These are phyloP conservation scores for Cyberlindnera amylophila DNA, from an alignment of 805 yeast genomes.

Conservation along the genomic window DNA sequence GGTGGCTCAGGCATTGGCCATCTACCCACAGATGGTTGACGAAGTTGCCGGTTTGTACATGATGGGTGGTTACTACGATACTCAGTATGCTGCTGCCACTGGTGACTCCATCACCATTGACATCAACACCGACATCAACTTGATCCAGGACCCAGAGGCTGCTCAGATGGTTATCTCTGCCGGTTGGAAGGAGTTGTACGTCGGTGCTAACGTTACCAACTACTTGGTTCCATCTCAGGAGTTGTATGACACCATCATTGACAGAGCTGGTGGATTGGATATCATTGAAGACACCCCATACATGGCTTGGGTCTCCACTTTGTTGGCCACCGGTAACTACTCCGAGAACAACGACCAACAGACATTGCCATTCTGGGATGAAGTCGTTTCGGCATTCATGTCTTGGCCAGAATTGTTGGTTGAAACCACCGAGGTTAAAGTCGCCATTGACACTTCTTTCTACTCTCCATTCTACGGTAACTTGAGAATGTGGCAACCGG, in stretches of 20 bases:
- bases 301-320: constrained; percentile 28
- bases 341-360: constrained; percentile 30
- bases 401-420: constrained; percentile 34
- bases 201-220: constrained; percentile 42
- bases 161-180: constrained; percentile 41
- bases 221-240: constrained; percentile 37
- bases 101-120: constrained; percentile 33
- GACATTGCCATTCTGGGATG: constrained; percentile 43
- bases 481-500: constrained; percentile 36
- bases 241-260: constrained; percentile 33
- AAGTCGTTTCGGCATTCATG: constrained; percentile 37
- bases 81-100: constrained; percentile 35
- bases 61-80: constrained; percentile 44
- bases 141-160: constrained; percentile 43
- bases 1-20: constrained; percentile 40
- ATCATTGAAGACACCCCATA: constrained; percentile 29
- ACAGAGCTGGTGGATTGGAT: constrained; percentile 33
- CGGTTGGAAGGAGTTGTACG: constrained; percentile 35
- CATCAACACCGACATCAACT: constrained; percentile 40
- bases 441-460: constrained; percentile 38
- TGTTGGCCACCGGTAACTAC: constrained; percentile 36
- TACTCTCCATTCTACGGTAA: constrained; percentile 41
- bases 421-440: constrained; percentile 30
- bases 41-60: constrained; percentile 38
- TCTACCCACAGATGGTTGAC: constrained; percentile 37